phyloP scores from a whole-genome alignment of 495 filamentous ascomycete genomes.

The Xeromyces bisporus region DNA sequence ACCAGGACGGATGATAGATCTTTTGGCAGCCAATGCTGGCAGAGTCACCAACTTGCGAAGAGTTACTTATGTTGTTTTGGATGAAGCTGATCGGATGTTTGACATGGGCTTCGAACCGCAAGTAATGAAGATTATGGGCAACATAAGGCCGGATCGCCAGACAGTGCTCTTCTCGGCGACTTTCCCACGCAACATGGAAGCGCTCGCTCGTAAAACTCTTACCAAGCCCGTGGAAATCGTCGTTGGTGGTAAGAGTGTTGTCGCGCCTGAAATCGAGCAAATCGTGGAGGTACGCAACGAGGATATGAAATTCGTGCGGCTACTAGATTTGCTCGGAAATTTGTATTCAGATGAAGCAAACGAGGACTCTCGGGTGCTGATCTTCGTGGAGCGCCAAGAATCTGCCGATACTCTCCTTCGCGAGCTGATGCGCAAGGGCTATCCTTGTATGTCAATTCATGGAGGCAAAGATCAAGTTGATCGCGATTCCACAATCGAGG shows the following conservation, averaged over 20 bases:
- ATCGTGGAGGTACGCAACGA: constrained; percentile 78
- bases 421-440: constrained; percentile 73
- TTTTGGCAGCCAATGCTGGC: constrained; percentile 80
- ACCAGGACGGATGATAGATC: constrained; percentile 92
- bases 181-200: constrained; percentile 88
- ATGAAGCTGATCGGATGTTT: constrained; percentile 98
- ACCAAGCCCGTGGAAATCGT: constrained; percentile 76
- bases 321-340: constrained; percentile 76
- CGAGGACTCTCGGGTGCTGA: constrained; percentile 73
- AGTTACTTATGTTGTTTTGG: constrained; percentile 84
- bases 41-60: constrained; percentile 79
- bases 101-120: constrained; percentile 99
- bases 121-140: constrained; percentile 88
- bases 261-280: constrained; percentile 89
- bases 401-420: constrained; percentile 72
- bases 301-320: constrained; percentile 65
- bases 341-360: constrained; percentile 60
- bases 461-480: constrained; percentile 94
- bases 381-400: constrained; percentile 93
- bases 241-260: constrained; percentile 79
- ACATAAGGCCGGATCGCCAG: constrained; percentile 80
- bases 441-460: constrained; percentile 91
- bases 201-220: constrained; percentile 74
- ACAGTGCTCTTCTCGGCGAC: constrained; percentile 94
- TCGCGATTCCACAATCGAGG: constrained; percentile 80